These are phyloP conservation scores for Oryza meyeriana DNA, from an alignment of 176 grass and related monocot species.

Conservation along the genomic window DNA sequence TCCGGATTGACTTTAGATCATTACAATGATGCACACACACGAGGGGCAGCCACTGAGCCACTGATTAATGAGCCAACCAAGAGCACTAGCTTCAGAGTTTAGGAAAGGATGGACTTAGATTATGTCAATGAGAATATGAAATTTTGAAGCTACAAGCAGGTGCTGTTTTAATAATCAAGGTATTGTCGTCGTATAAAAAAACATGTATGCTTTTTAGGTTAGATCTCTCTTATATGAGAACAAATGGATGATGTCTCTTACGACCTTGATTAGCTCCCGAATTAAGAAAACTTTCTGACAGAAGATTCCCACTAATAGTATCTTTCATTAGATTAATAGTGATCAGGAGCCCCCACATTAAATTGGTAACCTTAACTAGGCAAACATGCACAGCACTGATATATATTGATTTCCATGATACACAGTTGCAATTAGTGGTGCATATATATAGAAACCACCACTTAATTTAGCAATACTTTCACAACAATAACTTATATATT, in stretches of 20 bases:
- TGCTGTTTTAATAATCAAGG: constrained; percentile 19
- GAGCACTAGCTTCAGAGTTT: not conserved
- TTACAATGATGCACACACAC: not conserved
- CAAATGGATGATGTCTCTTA: constrained; percentile 23
- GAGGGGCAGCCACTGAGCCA: not conserved
- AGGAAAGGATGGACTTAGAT: not conserved
- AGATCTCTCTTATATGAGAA: constrained; percentile 25
- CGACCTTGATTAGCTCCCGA: not conserved
- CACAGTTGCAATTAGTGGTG: not conserved
- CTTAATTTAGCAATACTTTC: not conserved
- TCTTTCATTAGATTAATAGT: constrained; percentile 16
- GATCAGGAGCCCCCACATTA: not conserved
- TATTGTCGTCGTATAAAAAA: not conserved
- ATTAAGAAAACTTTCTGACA: constrained; percentile 27
- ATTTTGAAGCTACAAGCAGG: constrained; percentile 34
- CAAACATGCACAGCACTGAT: not conserved
- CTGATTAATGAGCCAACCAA: not conserved
- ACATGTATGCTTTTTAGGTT: constrained; percentile 38
- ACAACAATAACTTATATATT: not conserved
- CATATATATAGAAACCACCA: not conserved
- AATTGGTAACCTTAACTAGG: constrained; percentile 9
- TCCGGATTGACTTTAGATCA: not conserved
- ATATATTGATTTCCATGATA: not conserved
- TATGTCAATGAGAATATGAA: not conserved
- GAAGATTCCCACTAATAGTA: constrained; percentile 23